Evolutionary conservation across 805 yeast species (phyloP).

Genomic region (Lachancea dasiensis): DNA sequence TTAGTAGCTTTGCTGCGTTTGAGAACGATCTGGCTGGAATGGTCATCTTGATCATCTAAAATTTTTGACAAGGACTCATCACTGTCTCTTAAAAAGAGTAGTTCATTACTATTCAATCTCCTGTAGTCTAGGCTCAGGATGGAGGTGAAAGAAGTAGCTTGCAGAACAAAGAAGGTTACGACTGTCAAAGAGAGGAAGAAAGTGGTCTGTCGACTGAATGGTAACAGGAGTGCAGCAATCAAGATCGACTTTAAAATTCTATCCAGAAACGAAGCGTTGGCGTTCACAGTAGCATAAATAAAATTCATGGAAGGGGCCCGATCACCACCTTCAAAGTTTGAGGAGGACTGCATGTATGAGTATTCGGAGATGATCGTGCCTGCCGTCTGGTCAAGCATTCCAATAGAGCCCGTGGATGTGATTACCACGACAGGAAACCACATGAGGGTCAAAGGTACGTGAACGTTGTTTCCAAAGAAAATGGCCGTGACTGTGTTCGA

Average conservation of each 20-base stretch:
- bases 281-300: constrained; percentile 35
- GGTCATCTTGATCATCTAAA: constrained; percentile 8
- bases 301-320: constrained; percentile 36
- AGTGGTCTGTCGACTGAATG: constrained; percentile 37
- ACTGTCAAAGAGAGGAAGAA: constrained; percentile 43
- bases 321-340: constrained; percentile 14
- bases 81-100: constrained; percentile 24
- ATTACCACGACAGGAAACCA: constrained; percentile 13
- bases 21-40: too few relatives aligned
- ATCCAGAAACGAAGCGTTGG: constrained; percentile 33
- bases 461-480: constrained; percentile 14
- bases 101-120: constrained; percentile 54
- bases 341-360: not conserved
- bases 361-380: constrained; percentile 1
- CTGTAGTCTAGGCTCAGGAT: constrained; percentile 63
- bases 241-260: constrained; percentile 27
- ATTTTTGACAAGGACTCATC: not conserved
- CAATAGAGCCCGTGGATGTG: not conserved
- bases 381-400: constrained; percentile 3
- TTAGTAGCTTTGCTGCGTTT: too few relatives aligned
- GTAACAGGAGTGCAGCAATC: constrained; percentile 28
- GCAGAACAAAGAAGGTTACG: constrained; percentile 54
- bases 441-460: constrained; percentile 14
- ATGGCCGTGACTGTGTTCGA: constrained; percentile 15
- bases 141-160: constrained; percentile 57